Evolutionary conservation across 2,329 filamentous ascomycete genomes (phyloP), one percentile per base, ranked within the genome.

Genomic region (Ophiognomonia clavigignenti-juglandacearum): DNA sequence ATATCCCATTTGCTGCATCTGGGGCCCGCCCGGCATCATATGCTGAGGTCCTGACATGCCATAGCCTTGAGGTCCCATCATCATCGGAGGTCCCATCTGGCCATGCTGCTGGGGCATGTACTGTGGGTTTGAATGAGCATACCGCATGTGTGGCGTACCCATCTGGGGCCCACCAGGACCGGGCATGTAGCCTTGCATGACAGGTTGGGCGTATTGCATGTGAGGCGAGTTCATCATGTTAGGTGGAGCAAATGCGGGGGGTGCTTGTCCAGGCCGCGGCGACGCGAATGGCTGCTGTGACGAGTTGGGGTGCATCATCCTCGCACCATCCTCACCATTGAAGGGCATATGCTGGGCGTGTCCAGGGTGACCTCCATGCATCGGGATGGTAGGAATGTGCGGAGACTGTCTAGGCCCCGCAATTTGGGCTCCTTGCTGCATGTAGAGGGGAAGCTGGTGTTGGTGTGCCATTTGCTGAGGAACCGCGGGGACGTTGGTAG

Each of bases 11-110:
- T 75, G 78, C 29, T 75, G 78, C 78, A 92, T 85, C 57, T 90
- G 87, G 27, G 85, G 85, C 42, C 77, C 80, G 11, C 82, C 81
- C 5, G 75, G 69, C 43, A 80, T 73, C 77, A 88, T 84, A 6
- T 77, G 79, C 57, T 86, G 83, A n/a, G 83, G 85, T 32, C 83
- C 79, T 26, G 75, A 73, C 68, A 93, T 86, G 59, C n/a, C n/a
- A n/a, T 86, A 95, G 72, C 86, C 69, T 66, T 83, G 60, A 54
- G 88, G 87, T 56, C 90, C 85, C 86, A 96, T 95, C 80, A 96
- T 95, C 80, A 96, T 88, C 0, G 83, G 83, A 4, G 74, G 78
- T 10, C 78, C 82, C 83, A 93, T 91, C 45, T 79, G 80, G 18
- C 79, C 78, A 36, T 78, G 77, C 57, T 88, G 86, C 43, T 82